Conservation (phyloP, 345 rosid genomes). For the Reutealis trisperma region DNA sequence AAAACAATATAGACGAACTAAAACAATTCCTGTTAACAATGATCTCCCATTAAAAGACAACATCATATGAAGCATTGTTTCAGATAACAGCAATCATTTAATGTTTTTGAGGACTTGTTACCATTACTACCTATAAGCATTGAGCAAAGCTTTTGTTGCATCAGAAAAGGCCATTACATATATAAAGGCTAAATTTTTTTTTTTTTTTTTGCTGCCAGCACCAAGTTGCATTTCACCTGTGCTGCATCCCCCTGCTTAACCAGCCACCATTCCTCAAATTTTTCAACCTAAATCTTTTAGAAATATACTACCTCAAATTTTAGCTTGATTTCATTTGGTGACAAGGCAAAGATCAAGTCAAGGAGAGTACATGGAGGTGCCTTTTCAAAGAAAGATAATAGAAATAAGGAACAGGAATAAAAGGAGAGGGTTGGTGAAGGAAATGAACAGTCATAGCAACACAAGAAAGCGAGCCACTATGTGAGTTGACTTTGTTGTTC, state of each 20-base stretch:
- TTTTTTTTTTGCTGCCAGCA: not conserved
- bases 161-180: not conserved
- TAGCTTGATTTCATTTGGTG: not conserved
- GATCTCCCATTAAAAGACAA: not conserved
- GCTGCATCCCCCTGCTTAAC: not conserved
- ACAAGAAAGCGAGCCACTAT: too few species aligned
- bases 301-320: too few species aligned
- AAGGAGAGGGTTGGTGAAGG: too few species aligned
- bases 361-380: not conserved
- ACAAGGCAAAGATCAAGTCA: not conserved
- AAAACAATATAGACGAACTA: not conserved
- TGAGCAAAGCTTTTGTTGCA: not conserved
- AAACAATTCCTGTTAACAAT: not conserved
- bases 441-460: too few species aligned
- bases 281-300: not conserved
- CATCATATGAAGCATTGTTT: not conserved
- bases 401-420: too few species aligned
- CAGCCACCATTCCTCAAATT: not conserved
- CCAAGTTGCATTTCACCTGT: not conserved
- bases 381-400: not conserved
- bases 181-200: not conserved
- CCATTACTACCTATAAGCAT: not conserved
- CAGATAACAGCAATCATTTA: not conserved
- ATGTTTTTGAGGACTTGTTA: not conserved
- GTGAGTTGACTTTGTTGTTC: not conserved